Evolutionary conservation across 306 rosid genomes (phyloP).

Genomic region (Datisca glomerata): DNA sequence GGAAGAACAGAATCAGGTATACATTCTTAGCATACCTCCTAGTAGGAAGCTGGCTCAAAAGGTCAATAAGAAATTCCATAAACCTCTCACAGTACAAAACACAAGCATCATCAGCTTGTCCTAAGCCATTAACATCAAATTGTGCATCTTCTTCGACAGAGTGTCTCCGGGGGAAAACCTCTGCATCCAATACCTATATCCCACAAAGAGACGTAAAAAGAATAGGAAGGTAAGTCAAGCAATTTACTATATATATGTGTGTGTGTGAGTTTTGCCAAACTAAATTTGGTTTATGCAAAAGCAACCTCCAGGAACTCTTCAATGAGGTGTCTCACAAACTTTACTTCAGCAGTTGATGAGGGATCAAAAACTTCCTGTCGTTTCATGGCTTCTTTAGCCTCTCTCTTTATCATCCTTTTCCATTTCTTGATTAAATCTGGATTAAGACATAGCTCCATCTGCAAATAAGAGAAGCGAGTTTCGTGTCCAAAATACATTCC

Average conservation of each 20-base stretch:
- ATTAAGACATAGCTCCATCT: constrained; percentile 95
- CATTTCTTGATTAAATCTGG: constrained; percentile 80
- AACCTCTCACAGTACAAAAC: constrained; percentile 95
- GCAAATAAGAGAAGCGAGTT: constrained; percentile 11
- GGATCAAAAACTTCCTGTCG: constrained; percentile 54
- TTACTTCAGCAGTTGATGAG: constrained; percentile 54
- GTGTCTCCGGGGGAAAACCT: constrained; percentile 37
- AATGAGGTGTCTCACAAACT: constrained; percentile 65
- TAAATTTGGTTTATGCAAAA: too few relatives aligned
- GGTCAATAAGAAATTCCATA: constrained; percentile 97
- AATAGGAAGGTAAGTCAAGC: too few relatives aligned
- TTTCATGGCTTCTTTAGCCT: constrained; percentile 53
- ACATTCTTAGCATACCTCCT: constrained; percentile 56
- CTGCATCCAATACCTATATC: constrained; percentile 60
- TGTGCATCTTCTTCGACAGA: constrained; percentile 27
- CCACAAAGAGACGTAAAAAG: constrained; percentile 11
- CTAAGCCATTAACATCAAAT: constrained; percentile 27
- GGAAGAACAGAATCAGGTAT: too few relatives aligned
- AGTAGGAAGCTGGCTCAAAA: constrained; percentile 92
- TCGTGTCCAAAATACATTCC: constrained; percentile 11
- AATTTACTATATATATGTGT: too few relatives aligned
- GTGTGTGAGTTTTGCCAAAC: too few relatives aligned
- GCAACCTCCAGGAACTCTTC: constrained; percentile 89
- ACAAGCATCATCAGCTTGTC: constrained; percentile 58
- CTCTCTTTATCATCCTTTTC: constrained; percentile 76